phyloP scores from a whole-genome alignment of 2,329 filamentous ascomycete genomes.

The Ramularia endophylla region DNA sequence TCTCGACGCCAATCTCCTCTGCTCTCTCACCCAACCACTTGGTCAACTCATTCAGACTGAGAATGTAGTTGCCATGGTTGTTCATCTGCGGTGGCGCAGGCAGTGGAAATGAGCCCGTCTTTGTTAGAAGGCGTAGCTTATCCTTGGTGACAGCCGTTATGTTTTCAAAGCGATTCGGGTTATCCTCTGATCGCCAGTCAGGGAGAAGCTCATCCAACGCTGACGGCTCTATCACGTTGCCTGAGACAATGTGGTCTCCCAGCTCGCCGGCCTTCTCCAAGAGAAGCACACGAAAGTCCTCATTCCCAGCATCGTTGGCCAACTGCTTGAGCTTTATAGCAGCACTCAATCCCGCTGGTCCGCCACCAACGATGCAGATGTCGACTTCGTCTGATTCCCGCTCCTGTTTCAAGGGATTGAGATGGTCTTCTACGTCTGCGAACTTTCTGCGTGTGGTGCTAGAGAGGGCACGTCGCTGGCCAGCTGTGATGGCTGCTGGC shows the following conservation, averaged over 20 bases:
- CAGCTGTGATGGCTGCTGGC: slow-evolving; percentile 30
- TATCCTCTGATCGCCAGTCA: slow-evolving; percentile 86
- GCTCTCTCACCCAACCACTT: slow-evolving; percentile 95
- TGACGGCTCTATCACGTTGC: slow-evolving; percentile 87
- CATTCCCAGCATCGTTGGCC: slow-evolving; percentile 88
- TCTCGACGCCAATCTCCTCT: slow-evolving; percentile 93
- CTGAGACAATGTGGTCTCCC: slow-evolving; percentile 90
- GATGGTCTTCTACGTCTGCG: slow-evolving; percentile 34
- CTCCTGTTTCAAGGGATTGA: slow-evolving; percentile 55
- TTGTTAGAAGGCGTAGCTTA: slow-evolving; percentile 90
- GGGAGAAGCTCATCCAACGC: slow-evolving; percentile 86
- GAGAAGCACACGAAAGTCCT: slow-evolving; percentile 88
- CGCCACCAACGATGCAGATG: slow-evolving; percentile 92
- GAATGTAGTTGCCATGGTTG: slow-evolving; percentile 96
- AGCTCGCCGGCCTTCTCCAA: slow-evolving; percentile 94
- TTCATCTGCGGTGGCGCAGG: slow-evolving; percentile 95
- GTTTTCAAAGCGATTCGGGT: slow-evolving; percentile 79
- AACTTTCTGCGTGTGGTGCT: slow-evolving; percentile 25
- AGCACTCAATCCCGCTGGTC: slow-evolving; percentile 87
- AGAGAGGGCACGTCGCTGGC: slow-evolving; percentile 30
- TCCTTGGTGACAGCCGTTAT: slow-evolving; percentile 79
- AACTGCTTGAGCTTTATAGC: slow-evolving; percentile 94
- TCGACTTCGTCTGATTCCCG: slow-evolving; percentile 91
- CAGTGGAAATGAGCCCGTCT: slow-evolving; percentile 68
- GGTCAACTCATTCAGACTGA: slow-evolving; percentile 89